Base-by-base conservation (phyloP, 2,329 filamentous ascomycete species). In the Fusarium anthophilum region DNA sequence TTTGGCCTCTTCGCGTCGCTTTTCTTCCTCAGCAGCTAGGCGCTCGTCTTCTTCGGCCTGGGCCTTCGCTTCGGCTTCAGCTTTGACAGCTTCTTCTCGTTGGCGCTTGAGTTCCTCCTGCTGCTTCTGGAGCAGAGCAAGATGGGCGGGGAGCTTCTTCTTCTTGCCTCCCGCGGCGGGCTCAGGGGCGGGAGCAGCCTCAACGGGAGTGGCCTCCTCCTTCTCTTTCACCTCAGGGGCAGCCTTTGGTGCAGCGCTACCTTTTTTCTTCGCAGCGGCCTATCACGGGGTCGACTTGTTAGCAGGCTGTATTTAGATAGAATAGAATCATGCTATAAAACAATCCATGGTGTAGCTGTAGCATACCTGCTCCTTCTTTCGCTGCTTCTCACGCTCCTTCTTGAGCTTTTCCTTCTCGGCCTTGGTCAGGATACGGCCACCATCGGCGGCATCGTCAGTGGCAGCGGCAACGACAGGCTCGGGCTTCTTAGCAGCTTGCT, bases 321-420 rank as follows among this genome's bases (percentile, higher is more conserved):
- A 38, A 32, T n/a, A 47, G 50, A 43, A 32, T 26, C n/a, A 28
- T 43, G 51, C 45, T 14, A 41, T 32, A n/a, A 20, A 24, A 18
- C 61, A 28, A 35, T 22, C 30, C 55, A 37, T 9, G 24, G 28
- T 28, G 32, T 28, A 17, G 63, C 78, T 30, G 38, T 28, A 14
- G 63, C 79, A 51, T 77, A 96, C 94, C 90, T 98, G 93, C 84
- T 99, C 96, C 91, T 95, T 99, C 87, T 99, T 99, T 76, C 95
- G 90, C 86, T 96, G 94, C 91, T 99, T 99, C 87, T 99, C 96
- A 70, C 94, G 91, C 86, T 99, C 96, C 86, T 98, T 99, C 89
- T 96, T 98, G 80, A 96, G 88, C 84, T 94, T 97, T 83, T 99
- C 96, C 87, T 99, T 99, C 86, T 99, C 95, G 66, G 97, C 96